phyloP scores from a whole-genome alignment of 805 yeast genomes.

The Sugiyamaella valdiviana region DNA sequence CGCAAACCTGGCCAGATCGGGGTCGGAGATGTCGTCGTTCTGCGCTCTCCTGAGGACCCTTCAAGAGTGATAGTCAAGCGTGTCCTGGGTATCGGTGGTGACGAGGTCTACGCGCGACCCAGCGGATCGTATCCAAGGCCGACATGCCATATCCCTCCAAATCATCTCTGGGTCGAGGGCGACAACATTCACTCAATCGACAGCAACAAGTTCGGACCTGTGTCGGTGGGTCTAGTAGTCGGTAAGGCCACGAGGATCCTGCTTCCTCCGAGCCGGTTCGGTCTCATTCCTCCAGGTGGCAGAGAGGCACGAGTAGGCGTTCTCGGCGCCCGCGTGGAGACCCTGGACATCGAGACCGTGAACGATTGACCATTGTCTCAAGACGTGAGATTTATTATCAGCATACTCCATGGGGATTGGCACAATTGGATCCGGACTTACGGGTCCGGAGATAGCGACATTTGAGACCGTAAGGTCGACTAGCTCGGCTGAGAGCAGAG shows the following conservation, averaged over 20 bases:
- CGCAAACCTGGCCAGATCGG: constrained; percentile 42
- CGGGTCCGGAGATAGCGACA: no score
- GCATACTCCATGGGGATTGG: no score
- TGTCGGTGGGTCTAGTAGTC: constrained; percentile 69
- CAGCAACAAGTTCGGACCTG: constrained; percentile 83
- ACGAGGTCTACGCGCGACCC: constrained; percentile 49
- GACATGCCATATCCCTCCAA: constrained; percentile 58
- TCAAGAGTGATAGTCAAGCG: constrained; percentile 71
- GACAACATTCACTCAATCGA: constrained; percentile 77
- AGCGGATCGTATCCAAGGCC: constrained; percentile 51
- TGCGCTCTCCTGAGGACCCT: constrained; percentile 79
- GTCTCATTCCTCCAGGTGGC: constrained; percentile 46
- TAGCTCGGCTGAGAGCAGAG: no score
- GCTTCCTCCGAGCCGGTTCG: constrained; percentile 62
- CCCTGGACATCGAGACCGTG: no score
- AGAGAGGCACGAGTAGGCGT: constrained; percentile 37
- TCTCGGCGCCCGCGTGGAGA: neutral
- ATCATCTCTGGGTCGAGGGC: constrained; percentile 93
- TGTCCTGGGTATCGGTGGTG: constrained; percentile 70
- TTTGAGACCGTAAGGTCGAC: no score
- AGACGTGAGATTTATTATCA: no score
- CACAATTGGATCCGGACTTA: neutral
- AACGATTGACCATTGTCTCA: no score
- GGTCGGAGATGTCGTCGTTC: constrained; percentile 66
- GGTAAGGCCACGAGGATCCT: constrained; percentile 67